A percentile compares a stretch with the other conserved stretches of the same genome.
Evolutionary conservation across 345 rosid genomes (phyloP).

Genomic region (Linum lewisii): DNA sequence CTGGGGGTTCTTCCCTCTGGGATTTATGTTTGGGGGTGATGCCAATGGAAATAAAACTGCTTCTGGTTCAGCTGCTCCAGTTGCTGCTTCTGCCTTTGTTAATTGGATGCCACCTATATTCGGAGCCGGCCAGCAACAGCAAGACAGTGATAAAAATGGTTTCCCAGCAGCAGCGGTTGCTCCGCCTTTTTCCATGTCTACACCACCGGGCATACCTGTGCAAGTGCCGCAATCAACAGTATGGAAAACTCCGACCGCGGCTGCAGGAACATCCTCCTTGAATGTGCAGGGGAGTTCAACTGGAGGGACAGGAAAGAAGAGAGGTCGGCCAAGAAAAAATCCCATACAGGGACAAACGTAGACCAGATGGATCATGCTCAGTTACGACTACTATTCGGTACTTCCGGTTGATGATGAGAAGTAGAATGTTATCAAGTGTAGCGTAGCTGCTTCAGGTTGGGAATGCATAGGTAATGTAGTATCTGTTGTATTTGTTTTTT

Average conservation of each 20-base stretch:
- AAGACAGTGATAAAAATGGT: constrained; percentile 3
- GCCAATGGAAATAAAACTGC: constrained; percentile 21
- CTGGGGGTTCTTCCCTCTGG: constrained; percentile 83
- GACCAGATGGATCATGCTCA: background rate
- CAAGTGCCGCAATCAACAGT: constrained; percentile 5
- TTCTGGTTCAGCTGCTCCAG: background rate
- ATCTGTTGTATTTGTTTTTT: background rate
- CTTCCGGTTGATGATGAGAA: no score
- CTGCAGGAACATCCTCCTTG: background rate
- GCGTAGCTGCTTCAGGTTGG: no score
- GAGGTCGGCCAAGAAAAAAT: constrained; percentile 84
- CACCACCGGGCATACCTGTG: background rate
- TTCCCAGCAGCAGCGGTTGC: constrained; percentile 3
- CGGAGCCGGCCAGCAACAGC: constrained; percentile 3
- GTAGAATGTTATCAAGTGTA: background rate
- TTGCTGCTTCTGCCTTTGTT: constrained; percentile 25
- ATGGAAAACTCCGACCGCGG: constrained; percentile 10
- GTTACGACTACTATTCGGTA: background rate
- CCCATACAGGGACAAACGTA: constrained; percentile 6
- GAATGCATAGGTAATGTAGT: no score
- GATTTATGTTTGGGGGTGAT: constrained; percentile 29
- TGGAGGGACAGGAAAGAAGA: constrained; percentile 29
- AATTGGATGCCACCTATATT: constrained; percentile 49
- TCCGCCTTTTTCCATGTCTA: background rate
- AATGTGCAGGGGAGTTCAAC: constrained; percentile 10